phyloP scores from a whole-genome alignment of 805 yeast genomes.

The Brettanomyces sp. region DNA sequence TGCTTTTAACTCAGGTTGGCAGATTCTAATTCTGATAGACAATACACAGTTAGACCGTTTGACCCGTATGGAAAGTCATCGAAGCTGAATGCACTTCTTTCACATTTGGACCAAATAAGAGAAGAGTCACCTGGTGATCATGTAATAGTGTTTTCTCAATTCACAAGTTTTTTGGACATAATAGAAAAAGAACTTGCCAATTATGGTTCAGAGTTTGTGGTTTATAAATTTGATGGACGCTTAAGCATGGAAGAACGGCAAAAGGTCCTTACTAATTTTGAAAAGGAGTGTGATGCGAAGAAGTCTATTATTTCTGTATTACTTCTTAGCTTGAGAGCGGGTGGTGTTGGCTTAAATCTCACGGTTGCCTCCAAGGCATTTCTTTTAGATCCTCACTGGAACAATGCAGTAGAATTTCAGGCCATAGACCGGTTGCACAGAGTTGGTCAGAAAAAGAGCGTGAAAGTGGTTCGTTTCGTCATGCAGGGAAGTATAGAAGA shows the following conservation, averaged over 20 bases:
- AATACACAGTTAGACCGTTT: constrained; percentile 29
- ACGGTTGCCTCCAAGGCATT: constrained; percentile 80
- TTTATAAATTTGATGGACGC: constrained; percentile 78
- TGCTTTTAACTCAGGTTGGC: background rate
- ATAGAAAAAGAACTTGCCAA: constrained; percentile 50
- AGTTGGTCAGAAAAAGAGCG: constrained; percentile 72
- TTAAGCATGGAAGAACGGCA: constrained; percentile 58
- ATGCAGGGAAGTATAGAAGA: constrained; percentile 79
- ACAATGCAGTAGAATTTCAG: constrained; percentile 83
- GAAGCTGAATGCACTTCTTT: constrained; percentile 59
- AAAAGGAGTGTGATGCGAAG: constrained; percentile 11
- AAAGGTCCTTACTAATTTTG: constrained; percentile 49
- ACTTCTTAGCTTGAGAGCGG: constrained; percentile 76
- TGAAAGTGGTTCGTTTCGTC: constrained; percentile 70
- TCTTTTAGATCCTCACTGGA: constrained; percentile 98
- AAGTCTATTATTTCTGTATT: constrained; percentile 31
- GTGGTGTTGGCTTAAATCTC: constrained; percentile 87
- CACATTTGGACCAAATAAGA: constrained; percentile 45
- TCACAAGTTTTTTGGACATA: constrained; percentile 71
- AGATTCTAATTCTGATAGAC: background rate
- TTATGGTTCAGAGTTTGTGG: constrained; percentile 36
- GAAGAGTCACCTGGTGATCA: constrained; percentile 57
- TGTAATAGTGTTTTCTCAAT: constrained; percentile 85
- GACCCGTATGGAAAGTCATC: constrained; percentile 54
- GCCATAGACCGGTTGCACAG: constrained; percentile 88